Percentiles rank a stretch among this genome's conserved stretches.
phyloP scores from a whole-genome alignment of 768 basidiomycete species.

The Termitomyces bulborhizus region DNA sequence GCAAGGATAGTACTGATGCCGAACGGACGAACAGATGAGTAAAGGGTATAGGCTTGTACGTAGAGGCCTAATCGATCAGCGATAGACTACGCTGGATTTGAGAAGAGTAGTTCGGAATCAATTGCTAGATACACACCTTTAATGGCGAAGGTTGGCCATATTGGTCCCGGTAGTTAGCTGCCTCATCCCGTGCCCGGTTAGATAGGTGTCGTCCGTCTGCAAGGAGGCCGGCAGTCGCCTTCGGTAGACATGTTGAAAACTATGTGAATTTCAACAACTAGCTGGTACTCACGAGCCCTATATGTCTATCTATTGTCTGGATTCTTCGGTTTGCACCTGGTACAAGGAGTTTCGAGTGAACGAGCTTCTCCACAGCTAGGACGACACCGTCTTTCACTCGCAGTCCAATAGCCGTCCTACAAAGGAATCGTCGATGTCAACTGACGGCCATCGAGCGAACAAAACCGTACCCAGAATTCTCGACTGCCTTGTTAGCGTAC shows the following conservation, averaged over 20 bases:
- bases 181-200: constrained; percentile 82
- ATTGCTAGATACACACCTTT: constrained; percentile 43
- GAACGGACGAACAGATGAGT: constrained; percentile 96
- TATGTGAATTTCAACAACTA: background rate
- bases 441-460: background rate
- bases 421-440: background rate
- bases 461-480: constrained; percentile 82
- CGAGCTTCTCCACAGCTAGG: constrained; percentile 95
- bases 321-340: constrained; percentile 92
- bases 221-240: constrained; percentile 92
- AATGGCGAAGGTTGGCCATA: constrained; percentile 73
- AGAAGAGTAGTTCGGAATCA: background rate
- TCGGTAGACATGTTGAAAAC: background rate
- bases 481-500: constrained; percentile 97
- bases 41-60: constrained; percentile 93
- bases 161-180: constrained; percentile 59
- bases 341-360: constrained; percentile 93
- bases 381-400: constrained; percentile 93
- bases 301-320: constrained; percentile 88
- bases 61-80: constrained; percentile 82
- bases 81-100: constrained; percentile 20
- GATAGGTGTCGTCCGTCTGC: constrained; percentile 91
- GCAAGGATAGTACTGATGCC: constrained; percentile 92
- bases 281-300: constrained; percentile 66
- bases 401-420: constrained; percentile 92